Conservation (phyloP, 768 basidiomycete species). For the Suillus tomentosus region DNA sequence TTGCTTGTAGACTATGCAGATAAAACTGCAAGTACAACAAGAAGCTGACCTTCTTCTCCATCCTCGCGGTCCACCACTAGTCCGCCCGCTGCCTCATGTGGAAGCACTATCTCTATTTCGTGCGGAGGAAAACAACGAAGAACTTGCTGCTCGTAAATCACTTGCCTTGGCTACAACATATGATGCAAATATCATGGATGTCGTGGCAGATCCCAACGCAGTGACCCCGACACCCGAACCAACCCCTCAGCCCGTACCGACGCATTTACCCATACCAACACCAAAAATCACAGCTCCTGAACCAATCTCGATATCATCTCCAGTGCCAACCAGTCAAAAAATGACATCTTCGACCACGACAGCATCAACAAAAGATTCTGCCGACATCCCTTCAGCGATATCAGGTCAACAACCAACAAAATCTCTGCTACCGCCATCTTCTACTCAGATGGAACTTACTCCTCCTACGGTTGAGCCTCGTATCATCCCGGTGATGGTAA, state of each 20-base stretch:
- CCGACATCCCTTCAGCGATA: neutral
- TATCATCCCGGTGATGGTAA: constrained; percentile 21
- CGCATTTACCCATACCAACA: constrained; percentile 5
- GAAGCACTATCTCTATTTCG: constrained; percentile 63
- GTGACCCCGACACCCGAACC: constrained; percentile 1
- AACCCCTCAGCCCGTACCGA: constrained; percentile 7
- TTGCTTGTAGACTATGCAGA: constrained; percentile 19
- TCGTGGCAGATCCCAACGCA: constrained; percentile 5
- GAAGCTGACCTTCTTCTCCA: constrained; percentile 69
- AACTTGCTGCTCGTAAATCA: constrained; percentile 46
- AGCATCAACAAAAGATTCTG: constrained; percentile 9
- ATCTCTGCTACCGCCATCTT: constrained; percentile 4
- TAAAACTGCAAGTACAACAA: constrained; percentile 29
- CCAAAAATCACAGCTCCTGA: constrained; percentile 5
- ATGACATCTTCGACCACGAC: neutral
- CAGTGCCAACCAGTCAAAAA: neutral
- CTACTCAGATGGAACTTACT: neutral
- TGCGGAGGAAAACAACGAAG: constrained; percentile 66
- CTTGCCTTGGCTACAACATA: constrained; percentile 38
- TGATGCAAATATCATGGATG: constrained; percentile 1
- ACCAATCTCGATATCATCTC: neutral
- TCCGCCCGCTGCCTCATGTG: constrained; percentile 65
- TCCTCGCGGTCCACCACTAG: constrained; percentile 75
- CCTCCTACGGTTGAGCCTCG: constrained; percentile 4
- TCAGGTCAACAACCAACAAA: neutral